phyloP scores from a whole-genome alignment of 2,329 filamentous ascomycete species.

The Ophiognomonia clavigignenti-juglandacearum region DNA sequence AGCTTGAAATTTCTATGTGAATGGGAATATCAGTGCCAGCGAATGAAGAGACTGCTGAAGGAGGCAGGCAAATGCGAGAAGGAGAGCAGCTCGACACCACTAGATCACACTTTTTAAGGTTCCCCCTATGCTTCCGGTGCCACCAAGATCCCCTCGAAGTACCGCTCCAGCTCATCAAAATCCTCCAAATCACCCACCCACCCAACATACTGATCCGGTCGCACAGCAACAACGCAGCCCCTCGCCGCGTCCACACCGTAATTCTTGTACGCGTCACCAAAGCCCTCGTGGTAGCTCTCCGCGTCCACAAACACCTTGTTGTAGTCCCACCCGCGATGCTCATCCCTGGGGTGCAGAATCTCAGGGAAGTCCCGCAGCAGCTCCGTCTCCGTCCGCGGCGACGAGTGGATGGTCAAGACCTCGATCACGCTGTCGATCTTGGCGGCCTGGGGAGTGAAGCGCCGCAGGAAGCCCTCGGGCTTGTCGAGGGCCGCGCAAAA shows the following conservation, averaged over 20 bases:
- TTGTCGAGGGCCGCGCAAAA: slow-evolving; percentile 41
- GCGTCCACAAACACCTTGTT: slow-evolving; percentile 53
- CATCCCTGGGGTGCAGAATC: slow-evolving; percentile 41
- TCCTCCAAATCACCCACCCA: background rate
- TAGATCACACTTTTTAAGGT: too few species aligned
- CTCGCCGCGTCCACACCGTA: slow-evolving; percentile 52
- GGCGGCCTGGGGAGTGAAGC: slow-evolving; percentile 27
- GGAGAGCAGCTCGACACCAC: too few species aligned
- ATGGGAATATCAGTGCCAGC: too few species aligned
- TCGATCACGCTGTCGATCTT: slow-evolving; percentile 42
- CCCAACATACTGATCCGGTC: slow-evolving; percentile 62
- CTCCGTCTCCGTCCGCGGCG: slow-evolving; percentile 43
- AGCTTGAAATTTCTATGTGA: too few species aligned
- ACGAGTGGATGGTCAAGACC: slow-evolving; percentile 55
- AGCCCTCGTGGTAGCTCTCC: slow-evolving; percentile 46
- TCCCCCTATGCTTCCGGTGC: background rate
- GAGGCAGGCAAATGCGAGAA: too few species aligned
- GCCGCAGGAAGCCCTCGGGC: slow-evolving; percentile 33
- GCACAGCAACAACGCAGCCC: slow-evolving; percentile 54
- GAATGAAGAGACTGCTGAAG: too few species aligned
- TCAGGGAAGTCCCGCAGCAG: slow-evolving; percentile 45
- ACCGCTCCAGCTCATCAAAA: background rate
- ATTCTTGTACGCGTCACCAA: slow-evolving; percentile 46
- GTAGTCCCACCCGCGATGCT: slow-evolving; percentile 49
- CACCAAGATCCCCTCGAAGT: background rate